These are phyloP conservation scores for Eimeria brunetti DNA, from an alignment of 169 alveolate genomes.

Conservation along the genomic window DNA sequence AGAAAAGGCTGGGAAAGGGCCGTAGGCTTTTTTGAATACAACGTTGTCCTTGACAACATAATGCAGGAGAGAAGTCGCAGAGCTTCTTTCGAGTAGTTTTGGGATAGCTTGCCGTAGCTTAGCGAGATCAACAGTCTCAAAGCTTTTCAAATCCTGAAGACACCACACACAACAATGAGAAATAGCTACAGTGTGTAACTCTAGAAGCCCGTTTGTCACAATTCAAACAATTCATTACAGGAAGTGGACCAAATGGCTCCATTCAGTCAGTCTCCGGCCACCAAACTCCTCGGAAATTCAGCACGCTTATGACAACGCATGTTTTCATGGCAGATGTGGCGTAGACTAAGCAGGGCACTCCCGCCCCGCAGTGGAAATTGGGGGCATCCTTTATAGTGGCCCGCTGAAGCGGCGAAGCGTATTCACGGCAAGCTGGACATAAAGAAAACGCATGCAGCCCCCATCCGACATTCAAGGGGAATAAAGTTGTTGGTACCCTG, in stretches of 20 bases:
- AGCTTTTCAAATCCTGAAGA: constrained; percentile 51
- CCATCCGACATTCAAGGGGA: no score
- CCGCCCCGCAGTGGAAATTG: neutral
- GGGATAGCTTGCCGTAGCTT: constrained; percentile 70
- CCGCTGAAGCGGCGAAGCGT: neutral
- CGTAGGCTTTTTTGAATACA: constrained; percentile 49
- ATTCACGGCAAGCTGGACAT: neutral
- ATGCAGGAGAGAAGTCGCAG: constrained; percentile 64
- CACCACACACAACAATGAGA: neutral
- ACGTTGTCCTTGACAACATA: constrained; percentile 79
- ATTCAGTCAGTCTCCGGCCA: neutral
- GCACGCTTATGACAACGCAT: neutral
- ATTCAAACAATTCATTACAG: neutral
- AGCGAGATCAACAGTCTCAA: constrained; percentile 67
- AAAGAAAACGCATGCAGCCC: neutral
- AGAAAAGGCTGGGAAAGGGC: constrained; percentile 78
- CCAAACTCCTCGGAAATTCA: neutral
- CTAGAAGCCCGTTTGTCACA: neutral
- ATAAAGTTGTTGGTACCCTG: no score
- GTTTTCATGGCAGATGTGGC: neutral
- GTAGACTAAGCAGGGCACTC: neutral
- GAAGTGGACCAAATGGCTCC: neutral
- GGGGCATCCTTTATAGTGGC: neutral
- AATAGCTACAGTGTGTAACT: neutral
- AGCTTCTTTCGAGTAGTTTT: constrained; percentile 15